A percentile compares a stretch with the other conserved stretches of the same genome.
These are phyloP conservation scores for Phytophthora pistaciae DNA, from an alignment of 352 stramenopile genomes.

Conservation along the genomic window DNA sequence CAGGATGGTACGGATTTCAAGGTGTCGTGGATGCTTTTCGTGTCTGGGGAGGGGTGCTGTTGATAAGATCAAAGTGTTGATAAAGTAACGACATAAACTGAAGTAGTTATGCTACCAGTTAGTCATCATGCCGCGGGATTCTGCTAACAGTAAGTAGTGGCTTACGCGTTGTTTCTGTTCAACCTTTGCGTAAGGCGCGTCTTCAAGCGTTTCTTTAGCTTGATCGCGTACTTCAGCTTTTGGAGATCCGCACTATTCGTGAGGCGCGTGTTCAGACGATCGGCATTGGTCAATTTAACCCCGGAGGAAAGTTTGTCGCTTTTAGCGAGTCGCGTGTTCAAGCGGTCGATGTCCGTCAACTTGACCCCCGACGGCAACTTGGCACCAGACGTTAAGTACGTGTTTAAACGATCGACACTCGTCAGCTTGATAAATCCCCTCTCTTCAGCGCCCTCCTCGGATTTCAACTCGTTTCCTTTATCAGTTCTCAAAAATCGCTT, in stretches of 20 bases:
- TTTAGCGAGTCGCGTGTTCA: not conserved
- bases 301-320: not conserved
- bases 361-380: not conserved
- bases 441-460: not conserved
- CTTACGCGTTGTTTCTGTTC: not conserved
- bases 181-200: not conserved
- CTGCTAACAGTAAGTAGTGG: not conserved
- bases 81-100: too few species aligned
- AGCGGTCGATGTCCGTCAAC: not conserved
- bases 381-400: not conserved
- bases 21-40: slow-evolving; percentile 46
- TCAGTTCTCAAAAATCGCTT: not conserved
- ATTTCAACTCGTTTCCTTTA: not conserved
- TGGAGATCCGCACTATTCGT: not conserved
- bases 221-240: not conserved
- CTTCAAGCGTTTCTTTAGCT: not conserved
- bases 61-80: too few species aligned
- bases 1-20: slow-evolving; percentile 43
- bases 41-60: slow-evolving; percentile 37
- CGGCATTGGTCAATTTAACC: not conserved
- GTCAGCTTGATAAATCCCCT: not conserved
- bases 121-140: not conserved
- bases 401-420: not conserved
- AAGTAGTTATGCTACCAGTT: too few species aligned
- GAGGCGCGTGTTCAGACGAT: not conserved